Percentiles rank a stretch among this genome's conserved stretches.
These are phyloP conservation scores for Purshia tridentata DNA, from an alignment of 306 rosid species.

Conservation along the genomic window DNA sequence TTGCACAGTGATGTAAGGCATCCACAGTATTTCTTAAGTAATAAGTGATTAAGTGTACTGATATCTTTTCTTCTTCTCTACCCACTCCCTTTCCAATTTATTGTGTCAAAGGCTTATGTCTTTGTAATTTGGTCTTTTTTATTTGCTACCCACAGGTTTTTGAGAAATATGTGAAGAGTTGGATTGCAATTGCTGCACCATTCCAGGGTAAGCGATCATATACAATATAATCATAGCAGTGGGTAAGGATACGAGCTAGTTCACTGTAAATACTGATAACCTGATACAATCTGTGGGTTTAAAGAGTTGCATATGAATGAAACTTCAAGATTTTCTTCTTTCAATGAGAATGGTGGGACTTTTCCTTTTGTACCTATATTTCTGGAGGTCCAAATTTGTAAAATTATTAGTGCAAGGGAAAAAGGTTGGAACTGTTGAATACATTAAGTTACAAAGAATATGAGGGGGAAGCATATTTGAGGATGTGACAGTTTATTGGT, in stretches of 20 bases:
- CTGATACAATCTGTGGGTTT: neutral
- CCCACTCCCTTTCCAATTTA: constrained; percentile 18
- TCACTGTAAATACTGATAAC: neutral
- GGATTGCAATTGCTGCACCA: constrained; percentile 95
- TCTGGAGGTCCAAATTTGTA: neutral
- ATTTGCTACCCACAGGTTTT: constrained; percentile 58
- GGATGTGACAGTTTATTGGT: neutral
- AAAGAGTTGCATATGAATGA: neutral
- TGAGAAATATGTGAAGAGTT: constrained; percentile 94
- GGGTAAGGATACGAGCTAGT: neutral
- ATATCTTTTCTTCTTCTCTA: constrained; percentile 23
- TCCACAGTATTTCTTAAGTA: constrained; percentile 14
- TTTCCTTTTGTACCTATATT: neutral
- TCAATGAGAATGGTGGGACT: neutral
- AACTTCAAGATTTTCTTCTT: neutral
- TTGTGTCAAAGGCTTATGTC: constrained; percentile 8
- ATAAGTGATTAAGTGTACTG: constrained; percentile 9
- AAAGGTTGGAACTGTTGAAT: neutral
- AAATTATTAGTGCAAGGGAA: neutral
- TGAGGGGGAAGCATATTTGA: neutral
- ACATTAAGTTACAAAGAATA: neutral
- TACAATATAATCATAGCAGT: constrained; percentile 1
- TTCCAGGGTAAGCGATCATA: constrained; percentile 71
- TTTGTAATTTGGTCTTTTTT: constrained; percentile 10
- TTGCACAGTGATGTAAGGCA: constrained; percentile 69